phyloP scores from a whole-genome alignment of 176 grass and related monocot genomes.

The sorghum (Sorghum bicolor) region DNA sequence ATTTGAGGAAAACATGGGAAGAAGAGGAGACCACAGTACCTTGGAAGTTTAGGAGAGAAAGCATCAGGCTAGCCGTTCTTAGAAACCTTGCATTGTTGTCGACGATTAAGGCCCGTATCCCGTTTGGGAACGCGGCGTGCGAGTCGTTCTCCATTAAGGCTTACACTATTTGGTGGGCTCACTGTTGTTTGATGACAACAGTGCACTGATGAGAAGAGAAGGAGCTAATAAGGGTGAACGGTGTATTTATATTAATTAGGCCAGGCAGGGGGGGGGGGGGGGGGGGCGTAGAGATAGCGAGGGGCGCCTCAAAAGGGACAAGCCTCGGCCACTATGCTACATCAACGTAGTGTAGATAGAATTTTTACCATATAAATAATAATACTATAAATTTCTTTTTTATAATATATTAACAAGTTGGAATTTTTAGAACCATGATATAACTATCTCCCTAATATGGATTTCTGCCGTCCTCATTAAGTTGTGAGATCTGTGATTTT shows the following conservation, averaged over 20 bases:
- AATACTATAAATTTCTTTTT: not conserved
- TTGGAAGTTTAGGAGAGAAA: not conserved
- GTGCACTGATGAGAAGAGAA: not conserved
- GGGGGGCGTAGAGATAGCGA: not conserved
- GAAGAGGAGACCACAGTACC: not conserved
- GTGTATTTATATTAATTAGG: not conserved
- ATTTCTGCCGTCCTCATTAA: not conserved
- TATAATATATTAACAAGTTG: not conserved
- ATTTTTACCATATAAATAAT: not conserved
- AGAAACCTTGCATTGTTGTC: not conserved
- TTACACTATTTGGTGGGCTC: not conserved
- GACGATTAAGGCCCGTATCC: not conserved
- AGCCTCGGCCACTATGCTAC: not conserved
- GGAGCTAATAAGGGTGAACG: not conserved
- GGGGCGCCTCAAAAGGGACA: not conserved
- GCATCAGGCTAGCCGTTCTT: not conserved
- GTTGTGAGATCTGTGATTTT: not conserved
- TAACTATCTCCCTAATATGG: not conserved
- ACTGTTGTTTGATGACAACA: not conserved
- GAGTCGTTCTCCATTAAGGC: not conserved
- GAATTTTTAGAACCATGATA: not conserved
- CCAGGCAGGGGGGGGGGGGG: not conserved
- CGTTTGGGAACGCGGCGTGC: not conserved
- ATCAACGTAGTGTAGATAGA: not conserved
- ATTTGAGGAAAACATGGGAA: not conserved